Percentiles rank a stretch among this genome's conserved stretches.
These are phyloP conservation scores for Moesziomyces sp. DNA, from an alignment of 1,284 basidiomycete genomes.

Conservation along the genomic window DNA sequence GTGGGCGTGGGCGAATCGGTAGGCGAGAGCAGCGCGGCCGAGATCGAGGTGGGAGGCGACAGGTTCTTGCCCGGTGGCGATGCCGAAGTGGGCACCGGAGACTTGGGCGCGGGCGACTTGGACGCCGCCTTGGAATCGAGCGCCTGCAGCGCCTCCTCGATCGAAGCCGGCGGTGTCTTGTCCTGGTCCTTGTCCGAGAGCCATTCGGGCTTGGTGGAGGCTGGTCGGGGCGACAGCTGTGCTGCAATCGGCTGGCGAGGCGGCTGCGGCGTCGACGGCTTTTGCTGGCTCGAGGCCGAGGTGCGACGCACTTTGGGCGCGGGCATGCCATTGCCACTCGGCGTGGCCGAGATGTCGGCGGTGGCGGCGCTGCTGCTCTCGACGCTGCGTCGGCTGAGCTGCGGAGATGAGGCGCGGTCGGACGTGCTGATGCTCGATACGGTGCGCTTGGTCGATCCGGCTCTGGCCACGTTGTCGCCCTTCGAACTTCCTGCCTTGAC, in stretches of 20 bases:
- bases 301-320: constrained; percentile 37
- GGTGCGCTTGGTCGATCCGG: constrained; percentile 22
- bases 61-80: constrained; percentile 12
- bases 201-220: not conserved
- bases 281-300: constrained; percentile 19
- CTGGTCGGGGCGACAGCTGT: not conserved
- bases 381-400: constrained; percentile 1
- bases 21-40: constrained; percentile 31
- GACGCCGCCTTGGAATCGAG: not conserved
- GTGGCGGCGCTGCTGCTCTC: constrained; percentile 9
- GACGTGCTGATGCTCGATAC: constrained; percentile 11
- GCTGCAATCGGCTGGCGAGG: not conserved
- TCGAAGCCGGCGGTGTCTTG: constrained; percentile 6
- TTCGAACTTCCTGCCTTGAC: not conserved
- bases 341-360: constrained; percentile 10
- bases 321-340: constrained; percentile 6
- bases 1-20: constrained; percentile 39
- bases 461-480: not conserved
- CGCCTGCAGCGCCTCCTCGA: constrained; percentile 9
- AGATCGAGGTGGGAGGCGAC: constrained; percentile 28
- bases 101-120: constrained; percentile 12
- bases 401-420: not conserved
- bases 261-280: not conserved
- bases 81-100: constrained; percentile 10
- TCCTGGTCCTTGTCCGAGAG: not conserved